These are phyloP conservation scores for Dacryopinax spathularia DNA, from an alignment of 768 basidiomycete species.

Conservation along the genomic window DNA sequence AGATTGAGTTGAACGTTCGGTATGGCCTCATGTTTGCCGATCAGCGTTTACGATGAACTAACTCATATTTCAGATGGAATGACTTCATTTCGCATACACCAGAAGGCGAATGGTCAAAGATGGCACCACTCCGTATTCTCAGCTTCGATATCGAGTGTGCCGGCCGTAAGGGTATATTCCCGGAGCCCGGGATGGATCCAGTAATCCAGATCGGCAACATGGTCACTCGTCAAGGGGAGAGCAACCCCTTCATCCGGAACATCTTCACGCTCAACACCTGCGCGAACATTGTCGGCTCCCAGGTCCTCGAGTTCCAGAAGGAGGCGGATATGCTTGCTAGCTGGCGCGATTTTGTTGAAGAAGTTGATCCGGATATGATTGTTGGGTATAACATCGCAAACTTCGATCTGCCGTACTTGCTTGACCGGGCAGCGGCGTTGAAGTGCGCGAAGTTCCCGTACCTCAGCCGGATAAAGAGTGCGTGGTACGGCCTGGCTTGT, in stretches of 20 bases:
- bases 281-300: constrained; percentile 91
- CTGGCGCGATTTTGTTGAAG: constrained; percentile 83
- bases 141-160: constrained; percentile 99
- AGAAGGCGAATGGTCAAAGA: constrained; percentile 81
- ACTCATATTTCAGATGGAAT: constrained; percentile 46
- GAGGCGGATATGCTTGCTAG: constrained; percentile 58
- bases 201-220: constrained; percentile 99
- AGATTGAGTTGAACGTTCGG: constrained; percentile 73
- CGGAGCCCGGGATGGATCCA: constrained; percentile 77
- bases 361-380: constrained; percentile 87
- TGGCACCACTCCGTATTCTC: constrained; percentile 84
- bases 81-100: constrained; percentile 79
- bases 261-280: constrained; percentile 92
- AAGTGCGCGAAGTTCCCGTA: constrained; percentile 54
- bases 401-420: constrained; percentile 93
- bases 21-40: constrained; percentile 24
- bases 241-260: constrained; percentile 87
- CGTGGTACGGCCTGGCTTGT: constrained; percentile 14
- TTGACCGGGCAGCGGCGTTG: constrained; percentile 79
- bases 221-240: constrained; percentile 94
- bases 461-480: constrained; percentile 65
- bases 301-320: constrained; percentile 70
- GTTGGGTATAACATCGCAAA: constrained; percentile 90
- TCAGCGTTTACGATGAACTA: neutral
- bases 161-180: constrained; percentile 92